Evolutionary conservation across 2,329 filamentous ascomycete genomes (phyloP), one percentile per base, ranked within the genome.

Genomic region (Dactylellina leptospora): DNA sequence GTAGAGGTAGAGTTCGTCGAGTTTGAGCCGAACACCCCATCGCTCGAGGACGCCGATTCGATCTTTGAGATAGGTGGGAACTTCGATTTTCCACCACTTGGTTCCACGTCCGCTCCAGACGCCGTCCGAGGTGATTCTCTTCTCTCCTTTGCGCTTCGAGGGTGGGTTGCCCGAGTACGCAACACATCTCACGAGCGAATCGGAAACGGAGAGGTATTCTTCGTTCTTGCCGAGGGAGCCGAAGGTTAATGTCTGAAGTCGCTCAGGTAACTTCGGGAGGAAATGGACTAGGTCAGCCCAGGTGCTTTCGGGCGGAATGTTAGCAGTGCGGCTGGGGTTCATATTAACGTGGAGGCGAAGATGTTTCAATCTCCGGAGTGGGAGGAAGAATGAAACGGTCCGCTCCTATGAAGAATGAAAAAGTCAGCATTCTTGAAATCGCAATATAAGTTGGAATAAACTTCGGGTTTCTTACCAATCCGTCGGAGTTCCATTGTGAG

Each of bases 321-420:
- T 72, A 18, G 68, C 68, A 16, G 68, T 72, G 54, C 68, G 68
- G 59, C 68, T 72, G 45, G 68, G 68, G 42, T 72, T 72, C 68
- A 72, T 72, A 42, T 72, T 72, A 53, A 72, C 68, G 53, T 72
- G 68, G 44, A 72, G 68, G 28, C 68, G 50, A 56, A 72, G 68
- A 38, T 72, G 68, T 42, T 63, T 72, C 54, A 72, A 72, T 72
- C 68, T 59, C 51, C 68, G 68, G 20, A 72, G 23, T 45, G 44
- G 53, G 68, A 72, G 55, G 38, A 72, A 72, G 54, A 72, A 72
- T 53, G 68, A 72, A 64, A 72, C 68, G 51, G 68, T 72, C 59
- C 68, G 68, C 28, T 72, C 68, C 68, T 72, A 38, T 30, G 20
- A 23, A 47, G 45, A 60, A 63, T 44, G 11, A 53, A 18, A 40